Evolutionary conservation across 345 rosid genomes (phyloP), one percentile per base, ranked within the genome.

Genomic region (Jatropha curcas): DNA sequence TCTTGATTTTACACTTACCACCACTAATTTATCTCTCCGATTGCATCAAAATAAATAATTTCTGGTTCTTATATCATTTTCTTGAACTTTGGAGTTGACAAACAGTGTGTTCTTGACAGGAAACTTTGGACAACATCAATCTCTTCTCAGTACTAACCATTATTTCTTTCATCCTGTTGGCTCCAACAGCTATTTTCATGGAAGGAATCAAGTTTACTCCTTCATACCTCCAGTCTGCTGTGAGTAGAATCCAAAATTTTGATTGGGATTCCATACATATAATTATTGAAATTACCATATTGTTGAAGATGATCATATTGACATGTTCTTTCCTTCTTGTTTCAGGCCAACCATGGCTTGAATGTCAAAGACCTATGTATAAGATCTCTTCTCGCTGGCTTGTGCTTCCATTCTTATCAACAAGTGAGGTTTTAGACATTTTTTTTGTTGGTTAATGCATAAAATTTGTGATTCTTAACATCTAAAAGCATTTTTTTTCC

Each of bases 141-240:
- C 89, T 90, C 72, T 92, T 94, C 88, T 92, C 97, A 17, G 82
- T 88, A 19, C 82, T 94, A 76, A 92, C 97, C 4, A 74, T 89
- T 2, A 86, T 90, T 41, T 89, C 93, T 39, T 90, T 92, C 70
- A 68, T 82, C 53, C 78, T 92, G 45, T 68, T 89, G 84, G 88
- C 81, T 75, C 98, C 98, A 16, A 25, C 82, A 5, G 95, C 97
- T 45, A 70, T 89, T 79, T 71, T 82, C 69, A 43, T 85, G 14
- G 97, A 92, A 69, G 97, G 97, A 24, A 27, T 79, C 60, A 89
- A 87, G 86, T 75, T 92, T 60, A 84, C 87, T 60, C 98, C 92
- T 64, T 81, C 94, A 0, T 83, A 84, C 69, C 81, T 94, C 27
- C 91, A 83, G 41, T 71, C 79, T 60, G 88, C 89, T 20, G 98